Conservation (phyloP, 768 basidiomycete genomes). For the Termitomyces sp. region DNA sequence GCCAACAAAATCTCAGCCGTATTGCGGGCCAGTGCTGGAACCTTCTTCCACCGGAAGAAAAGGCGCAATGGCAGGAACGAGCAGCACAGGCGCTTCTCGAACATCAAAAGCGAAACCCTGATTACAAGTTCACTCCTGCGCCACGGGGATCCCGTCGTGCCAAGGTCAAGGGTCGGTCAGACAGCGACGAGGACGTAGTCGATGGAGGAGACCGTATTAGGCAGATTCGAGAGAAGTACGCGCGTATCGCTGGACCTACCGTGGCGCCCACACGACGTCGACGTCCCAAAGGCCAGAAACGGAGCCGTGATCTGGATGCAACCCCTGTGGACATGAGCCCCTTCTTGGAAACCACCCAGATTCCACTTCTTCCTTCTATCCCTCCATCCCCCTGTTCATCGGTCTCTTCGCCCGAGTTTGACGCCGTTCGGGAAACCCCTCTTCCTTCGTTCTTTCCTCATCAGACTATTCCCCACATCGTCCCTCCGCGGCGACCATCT, state of each 20-base stretch:
- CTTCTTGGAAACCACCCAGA: not conserved
- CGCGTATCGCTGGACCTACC: slow-evolving; percentile 26
- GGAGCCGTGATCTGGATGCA: slow-evolving; percentile 10
- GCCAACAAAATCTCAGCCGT: slow-evolving; percentile 69
- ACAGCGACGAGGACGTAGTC: slow-evolving; percentile 7
- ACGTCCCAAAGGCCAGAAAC: slow-evolving; percentile 21
- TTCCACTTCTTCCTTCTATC: slow-evolving; percentile 6
- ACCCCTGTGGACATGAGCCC: slow-evolving; percentile 1
- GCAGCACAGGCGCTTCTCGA: slow-evolving; percentile 41
- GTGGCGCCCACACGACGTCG: slow-evolving; percentile 26
- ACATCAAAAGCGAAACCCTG: slow-evolving; percentile 48
- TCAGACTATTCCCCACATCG: slow-evolving; percentile 15
- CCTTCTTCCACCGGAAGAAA: slow-evolving; percentile 39
- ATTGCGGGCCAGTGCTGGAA: slow-evolving; percentile 70
- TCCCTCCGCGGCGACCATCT: slow-evolving; percentile 25
- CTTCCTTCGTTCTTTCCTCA: slow-evolving; percentile 19
- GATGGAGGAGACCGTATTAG: slow-evolving; percentile 22
- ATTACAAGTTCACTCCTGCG: slow-evolving; percentile 57
- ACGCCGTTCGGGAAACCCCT: slow-evolving; percentile 6
- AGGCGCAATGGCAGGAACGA: slow-evolving; percentile 35
- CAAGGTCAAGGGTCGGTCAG: slow-evolving; percentile 22
- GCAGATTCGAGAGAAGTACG: slow-evolving; percentile 28
- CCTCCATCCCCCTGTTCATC: slow-evolving; percentile 12
- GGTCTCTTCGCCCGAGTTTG: slow-evolving; percentile 11
- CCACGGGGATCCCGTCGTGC: slow-evolving; percentile 26